Conservation (phyloP, 768 basidiomycete species). For the Ramaria rubella region DNA sequence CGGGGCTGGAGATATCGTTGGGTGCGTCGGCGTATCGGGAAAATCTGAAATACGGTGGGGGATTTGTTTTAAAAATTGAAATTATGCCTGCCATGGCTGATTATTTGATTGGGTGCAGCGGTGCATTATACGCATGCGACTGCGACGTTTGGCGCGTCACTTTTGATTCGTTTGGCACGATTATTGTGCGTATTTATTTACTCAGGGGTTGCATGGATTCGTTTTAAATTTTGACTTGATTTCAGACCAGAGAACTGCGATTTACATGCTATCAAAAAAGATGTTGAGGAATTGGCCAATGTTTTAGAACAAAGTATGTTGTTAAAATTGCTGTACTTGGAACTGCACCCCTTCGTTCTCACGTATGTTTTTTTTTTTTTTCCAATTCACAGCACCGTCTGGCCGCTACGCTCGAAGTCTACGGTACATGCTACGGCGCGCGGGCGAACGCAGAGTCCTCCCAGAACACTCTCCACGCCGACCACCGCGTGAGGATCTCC, state of each 20-base stretch:
- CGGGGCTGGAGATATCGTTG: constrained; percentile 79
- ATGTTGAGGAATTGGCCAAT: constrained; percentile 71
- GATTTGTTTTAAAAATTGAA: background rate
- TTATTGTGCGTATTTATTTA: constrained; percentile 58
- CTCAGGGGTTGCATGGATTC: background rate
- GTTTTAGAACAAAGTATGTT: constrained; percentile 73
- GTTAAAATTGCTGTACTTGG: constrained; percentile 12
- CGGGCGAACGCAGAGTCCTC: constrained; percentile 30
- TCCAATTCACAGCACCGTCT: constrained; percentile 82
- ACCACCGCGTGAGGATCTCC: background rate
- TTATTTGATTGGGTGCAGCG: constrained; percentile 35
- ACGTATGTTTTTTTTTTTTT: background rate
- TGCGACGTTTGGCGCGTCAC: constrained; percentile 89
- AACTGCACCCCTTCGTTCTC: too few relatives aligned
- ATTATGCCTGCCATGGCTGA: background rate
- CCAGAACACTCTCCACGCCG: constrained; percentile 16
- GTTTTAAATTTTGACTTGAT: constrained; percentile 4
- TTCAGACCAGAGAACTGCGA: constrained; percentile 81
- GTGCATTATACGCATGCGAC: constrained; percentile 91
- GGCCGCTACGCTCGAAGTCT: constrained; percentile 89
- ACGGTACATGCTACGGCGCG: constrained; percentile 74
- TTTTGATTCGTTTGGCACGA: constrained; percentile 78
- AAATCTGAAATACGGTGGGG: constrained; percentile 84
- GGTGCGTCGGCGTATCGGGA: constrained; percentile 79
- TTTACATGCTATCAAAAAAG: constrained; percentile 59